Evolutionary conservation across 2,329 filamentous ascomycete species (phyloP).

Genomic region (Sclerotinia glacialis): DNA sequence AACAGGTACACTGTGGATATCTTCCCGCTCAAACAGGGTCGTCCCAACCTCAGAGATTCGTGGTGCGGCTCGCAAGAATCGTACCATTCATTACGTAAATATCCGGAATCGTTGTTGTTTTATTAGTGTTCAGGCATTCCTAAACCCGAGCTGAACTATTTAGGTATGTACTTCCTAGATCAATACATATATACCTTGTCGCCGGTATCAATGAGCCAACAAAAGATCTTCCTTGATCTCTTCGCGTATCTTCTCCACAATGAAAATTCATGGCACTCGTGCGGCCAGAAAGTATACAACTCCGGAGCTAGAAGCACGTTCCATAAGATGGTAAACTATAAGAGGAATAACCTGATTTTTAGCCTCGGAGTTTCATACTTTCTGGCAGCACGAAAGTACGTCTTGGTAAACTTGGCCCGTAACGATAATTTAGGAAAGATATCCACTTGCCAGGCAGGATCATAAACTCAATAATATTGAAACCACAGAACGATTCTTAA

Average conservation of each 20-base stretch:
- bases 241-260: slow-evolving; percentile 10
- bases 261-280: not conserved
- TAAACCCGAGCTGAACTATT: not conserved
- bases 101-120: not conserved
- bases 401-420: not conserved
- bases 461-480: not conserved
- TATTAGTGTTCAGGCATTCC: not conserved
- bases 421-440: not conserved
- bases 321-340: no score
- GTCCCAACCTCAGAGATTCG: not conserved
- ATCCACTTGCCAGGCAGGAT: not conserved
- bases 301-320: no score
- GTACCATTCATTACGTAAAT: not conserved
- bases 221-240: slow-evolving; percentile 7
- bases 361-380: no score
- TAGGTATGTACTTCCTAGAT: not conserved
- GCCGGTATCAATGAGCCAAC: not conserved
- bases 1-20: not conserved
- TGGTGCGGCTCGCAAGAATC: not conserved
- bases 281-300: no score
- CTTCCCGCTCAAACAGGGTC: slow-evolving; percentile 1
- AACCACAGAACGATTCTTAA: not conserved
- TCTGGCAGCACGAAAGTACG: no score
- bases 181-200: not conserved
- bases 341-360: no score